Base-by-base conservation (phyloP, 2,329 filamentous ascomycete genomes). In the Albophoma yamanashiensis region DNA sequence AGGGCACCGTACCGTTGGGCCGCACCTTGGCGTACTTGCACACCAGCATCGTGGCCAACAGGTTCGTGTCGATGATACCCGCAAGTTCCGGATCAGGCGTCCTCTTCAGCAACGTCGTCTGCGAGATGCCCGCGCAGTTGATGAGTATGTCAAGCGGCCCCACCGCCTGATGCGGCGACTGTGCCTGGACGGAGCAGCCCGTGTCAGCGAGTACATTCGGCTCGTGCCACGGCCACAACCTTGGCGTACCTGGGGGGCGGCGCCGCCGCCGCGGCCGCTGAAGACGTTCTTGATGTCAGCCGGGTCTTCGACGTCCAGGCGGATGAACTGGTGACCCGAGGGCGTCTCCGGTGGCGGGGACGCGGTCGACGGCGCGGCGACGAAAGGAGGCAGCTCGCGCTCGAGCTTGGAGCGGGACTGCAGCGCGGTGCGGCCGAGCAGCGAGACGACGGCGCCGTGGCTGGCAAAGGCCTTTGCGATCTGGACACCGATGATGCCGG, bases 71-170 rank as follows among this genome's bases (percentile, higher is more conserved):
- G 6, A 96, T 67, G 8, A 91, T 77, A 1, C 76, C 65, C 1
- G 83, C 75, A 27, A 91, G 77, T 3, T 80, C 76, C 0, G 74
- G 70, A 0, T 80, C 69, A 0, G 73, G 67, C 1, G 82, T 84
- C 12, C 79, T 76, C 53, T 83, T 75, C n/a, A 94, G 79, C 1
- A 91, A 76, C 0, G 79, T 82, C 15, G 79, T 80, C 65, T 91
- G 85, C 0, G 87, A 79, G 27, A 92, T 78, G 12, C 91, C 92
- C 0, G 91, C 91, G 34, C 89, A 89, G 69, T 96, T 95, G 64
- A 96, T 81, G 1, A 96, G 81, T 38, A 93, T 77, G 67, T 84
- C 79, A 11, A 77, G 64, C 11, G 69, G 67, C 0, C 74, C 74
- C 42, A 75, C 31, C 15, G 50, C 34, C 39, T 55, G 52, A 3